Percentiles rank a stretch among this genome's conserved stretches.
Conservation (phyloP, 2,329 filamentous ascomycete species). For the Talaromyces marneffei region DNA sequence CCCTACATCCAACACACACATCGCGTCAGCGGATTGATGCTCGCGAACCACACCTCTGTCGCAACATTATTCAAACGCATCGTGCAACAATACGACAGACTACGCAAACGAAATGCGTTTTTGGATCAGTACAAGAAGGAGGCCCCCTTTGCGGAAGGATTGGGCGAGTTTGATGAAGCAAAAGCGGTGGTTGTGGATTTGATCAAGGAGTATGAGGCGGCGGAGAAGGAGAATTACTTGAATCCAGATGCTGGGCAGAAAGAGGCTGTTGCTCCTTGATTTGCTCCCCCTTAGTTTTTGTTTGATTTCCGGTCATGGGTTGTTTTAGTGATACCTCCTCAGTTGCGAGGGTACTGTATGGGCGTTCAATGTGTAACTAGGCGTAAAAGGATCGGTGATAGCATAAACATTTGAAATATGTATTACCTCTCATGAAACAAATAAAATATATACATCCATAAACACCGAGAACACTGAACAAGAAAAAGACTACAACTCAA, state of each 20-base stretch:
- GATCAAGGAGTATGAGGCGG: constrained; percentile 92
- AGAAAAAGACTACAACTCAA: constrained; percentile 22
- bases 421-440: not conserved
- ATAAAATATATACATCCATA: not conserved
- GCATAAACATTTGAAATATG: not conserved
- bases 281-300: not conserved
- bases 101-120: constrained; percentile 95
- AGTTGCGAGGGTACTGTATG: constrained; percentile 2
- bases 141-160: constrained; percentile 81
- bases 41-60: constrained; percentile 96
- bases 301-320: not conserved
- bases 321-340: constrained; percentile 2
- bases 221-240: constrained; percentile 84
- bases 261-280: constrained; percentile 1
- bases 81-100: constrained; percentile 81
- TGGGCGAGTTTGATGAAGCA: constrained; percentile 93
- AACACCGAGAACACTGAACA: too few relatives aligned
- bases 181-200: constrained; percentile 85
- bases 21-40: constrained; percentile 91
- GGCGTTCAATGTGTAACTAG: constrained; percentile 1
- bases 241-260: constrained; percentile 60
- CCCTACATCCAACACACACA: constrained; percentile 93
- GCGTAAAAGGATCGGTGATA: not conserved
- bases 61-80: constrained; percentile 95
- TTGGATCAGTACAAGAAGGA: constrained; percentile 96